Evolutionary conservation across 768 basidiomycete genomes (phyloP), one percentile per base, ranked within the genome.

Genomic region (Termitomyces bulborhizus): DNA sequence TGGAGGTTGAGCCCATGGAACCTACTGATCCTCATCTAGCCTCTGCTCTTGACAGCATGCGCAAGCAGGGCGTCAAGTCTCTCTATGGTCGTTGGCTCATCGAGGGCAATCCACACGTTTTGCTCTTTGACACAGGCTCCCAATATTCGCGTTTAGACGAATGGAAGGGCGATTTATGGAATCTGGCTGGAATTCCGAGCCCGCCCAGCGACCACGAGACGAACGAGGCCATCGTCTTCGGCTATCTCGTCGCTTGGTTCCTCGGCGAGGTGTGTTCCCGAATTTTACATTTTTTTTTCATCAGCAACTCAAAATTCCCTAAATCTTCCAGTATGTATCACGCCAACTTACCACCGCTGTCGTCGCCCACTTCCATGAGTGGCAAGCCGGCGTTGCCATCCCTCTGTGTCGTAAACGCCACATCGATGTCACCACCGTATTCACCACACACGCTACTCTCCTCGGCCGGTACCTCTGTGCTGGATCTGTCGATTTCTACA

Each of bases 141-240:
- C 84, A 84, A 70, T 93, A 88, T 68, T 80, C 85, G 59, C 82
- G 88, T 3, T 79, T 98, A 57, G 96, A 99, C 71, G 97, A 99
- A 68, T 99, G 97, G 97, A 99, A 99, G 71, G 85, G 87, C 46
- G 97, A 99, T 65, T 81, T 99, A 21, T 99, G 97, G 97, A 97
- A 94, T 70, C 72, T 99, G 47, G 96, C 97, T 9, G 97, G 96
- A 46, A 99, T 99, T 57, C 97, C 97, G 6, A 90, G 90, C 44
- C 97, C 97, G 16, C 92, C 94, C 1, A 91, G 91, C 63, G 96
- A 99, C 70, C 87, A 90, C 66, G 96, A 99, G 71, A 99, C 97
- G 24, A 99, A 99, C 77, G 96, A 99, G 67, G 88, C 95, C 24
- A 94, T 99, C 69, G 77, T 98, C 53, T 95, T 98, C 72, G 96